A percentile compares a stretch with the other conserved stretches of the same genome.
These are phyloP conservation scores for Chrysoporthe puriensis DNA, from an alignment of 2,329 filamentous ascomycete genomes.

Conservation along the genomic window DNA sequence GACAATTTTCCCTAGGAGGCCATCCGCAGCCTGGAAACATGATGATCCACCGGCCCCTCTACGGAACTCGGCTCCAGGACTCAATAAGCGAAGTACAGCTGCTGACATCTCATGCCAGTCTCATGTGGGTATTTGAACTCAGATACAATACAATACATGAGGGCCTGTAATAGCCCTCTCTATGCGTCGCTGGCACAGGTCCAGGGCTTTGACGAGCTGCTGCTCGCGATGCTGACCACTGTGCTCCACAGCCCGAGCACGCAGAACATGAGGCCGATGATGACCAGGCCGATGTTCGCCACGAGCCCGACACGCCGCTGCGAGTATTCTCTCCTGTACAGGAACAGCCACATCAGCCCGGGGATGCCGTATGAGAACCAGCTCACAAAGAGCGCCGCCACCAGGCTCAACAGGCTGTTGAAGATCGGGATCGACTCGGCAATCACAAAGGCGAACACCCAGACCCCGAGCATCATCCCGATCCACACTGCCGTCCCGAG, in stretches of 20 bases:
- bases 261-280: constrained; percentile 42
- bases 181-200: constrained; percentile 39
- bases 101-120: not conserved
- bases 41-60: no score
- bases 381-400: constrained; percentile 65
- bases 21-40: not conserved
- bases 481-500: constrained; percentile 61
- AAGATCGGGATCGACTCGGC: constrained; percentile 73
- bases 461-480: constrained; percentile 56
- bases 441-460: constrained; percentile 68
- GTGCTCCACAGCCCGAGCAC: constrained; percentile 46
- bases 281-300: constrained; percentile 38
- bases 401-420: constrained; percentile 65
- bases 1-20: not conserved
- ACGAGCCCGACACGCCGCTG: constrained; percentile 39
- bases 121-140: not conserved
- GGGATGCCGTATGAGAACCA: constrained; percentile 66
- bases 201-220: constrained; percentile 40
- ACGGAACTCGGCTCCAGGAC: not conserved
- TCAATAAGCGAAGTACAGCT: not conserved
- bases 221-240: constrained; percentile 40
- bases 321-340: constrained; percentile 48
- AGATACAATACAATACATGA: constrained; percentile 6
- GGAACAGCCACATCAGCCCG: constrained; percentile 52
- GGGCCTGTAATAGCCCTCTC: not conserved